Conservation (phyloP, 768 basidiomycete genomes). For the Macrolepiota fuliginosa region DNA sequence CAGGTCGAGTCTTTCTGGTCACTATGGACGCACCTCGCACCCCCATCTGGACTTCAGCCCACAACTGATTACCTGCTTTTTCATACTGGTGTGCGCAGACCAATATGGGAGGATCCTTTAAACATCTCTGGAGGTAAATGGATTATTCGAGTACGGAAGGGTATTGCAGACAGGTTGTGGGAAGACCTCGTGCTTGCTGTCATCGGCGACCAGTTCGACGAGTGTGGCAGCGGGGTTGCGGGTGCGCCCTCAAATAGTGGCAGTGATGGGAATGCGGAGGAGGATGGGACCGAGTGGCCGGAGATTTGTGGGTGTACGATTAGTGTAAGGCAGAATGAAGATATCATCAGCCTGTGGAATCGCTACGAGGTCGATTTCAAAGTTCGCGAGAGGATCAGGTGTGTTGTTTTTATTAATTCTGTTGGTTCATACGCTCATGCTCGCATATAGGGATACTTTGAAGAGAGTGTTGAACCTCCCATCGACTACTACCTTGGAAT, state of each 20-base stretch:
- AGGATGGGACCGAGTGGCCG: slow-evolving; percentile 52
- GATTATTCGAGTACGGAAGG: slow-evolving; percentile 91
- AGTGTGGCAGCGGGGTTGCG: slow-evolving; percentile 21
- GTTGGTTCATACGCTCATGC: not conserved
- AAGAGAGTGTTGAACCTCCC: slow-evolving; percentile 75
- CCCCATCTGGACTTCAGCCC: slow-evolving; percentile 79
- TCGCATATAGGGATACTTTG: slow-evolving; percentile 66
- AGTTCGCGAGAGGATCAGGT: slow-evolving; percentile 82
- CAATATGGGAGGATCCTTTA: slow-evolving; percentile 95
- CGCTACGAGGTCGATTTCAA: slow-evolving; percentile 74
- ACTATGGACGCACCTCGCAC: slow-evolving; percentile 85
- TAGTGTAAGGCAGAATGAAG: slow-evolving; percentile 90
- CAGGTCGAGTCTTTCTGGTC: slow-evolving; percentile 97
- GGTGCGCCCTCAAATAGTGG: not conserved
- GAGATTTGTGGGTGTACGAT: slow-evolving; percentile 96
- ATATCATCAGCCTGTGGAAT: slow-evolving; percentile 94
- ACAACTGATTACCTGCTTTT: slow-evolving; percentile 96
- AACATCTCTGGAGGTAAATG: slow-evolving; percentile 90
- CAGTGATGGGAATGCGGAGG: slow-evolving; percentile 33
- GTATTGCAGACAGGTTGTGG: slow-evolving; percentile 88
- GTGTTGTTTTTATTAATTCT: slow-evolving; percentile 24
- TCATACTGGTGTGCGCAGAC: slow-evolving; percentile 78
- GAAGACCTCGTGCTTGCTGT: slow-evolving; percentile 85
- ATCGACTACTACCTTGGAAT: slow-evolving; percentile 82
- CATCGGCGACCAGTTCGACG: slow-evolving; percentile 84